Percentiles rank a stretch among this genome's conserved stretches.
Evolutionary conservation across 2,329 filamentous ascomycete genomes (phyloP).

Genomic region (Aspergillus tamarii): DNA sequence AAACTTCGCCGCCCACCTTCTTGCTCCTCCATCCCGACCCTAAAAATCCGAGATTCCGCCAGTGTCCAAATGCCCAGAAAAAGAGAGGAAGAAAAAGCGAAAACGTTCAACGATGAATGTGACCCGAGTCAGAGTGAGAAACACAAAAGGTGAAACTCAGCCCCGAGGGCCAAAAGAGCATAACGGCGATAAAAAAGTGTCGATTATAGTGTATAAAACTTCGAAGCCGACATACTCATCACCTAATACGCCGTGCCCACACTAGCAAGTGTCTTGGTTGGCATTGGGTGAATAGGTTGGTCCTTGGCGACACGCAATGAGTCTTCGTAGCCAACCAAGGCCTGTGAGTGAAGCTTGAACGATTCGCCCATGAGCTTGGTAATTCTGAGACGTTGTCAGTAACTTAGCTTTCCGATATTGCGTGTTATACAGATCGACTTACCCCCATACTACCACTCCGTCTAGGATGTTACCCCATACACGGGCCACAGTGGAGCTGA

Average conservation of each 20-base stretch:
- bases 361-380: constrained; percentile 93
- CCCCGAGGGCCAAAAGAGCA: not conserved
- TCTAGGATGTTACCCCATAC: constrained; percentile 98
- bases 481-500: constrained; percentile 93
- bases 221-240: constrained; percentile 5
- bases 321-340: constrained; percentile 91
- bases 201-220: constrained; percentile 10
- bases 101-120: constrained; percentile 26
- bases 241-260: constrained; percentile 47
- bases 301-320: constrained; percentile 45
- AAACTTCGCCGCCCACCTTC: constrained; percentile 39
- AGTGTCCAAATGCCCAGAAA: constrained; percentile 40
- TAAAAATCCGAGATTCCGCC: constrained; percentile 36
- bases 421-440: constrained; percentile 55
- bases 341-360: constrained; percentile 95
- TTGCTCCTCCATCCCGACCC: constrained; percentile 41
- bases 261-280: constrained; percentile 47
- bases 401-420: constrained; percentile 5
- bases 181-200: constrained; percentile 22
- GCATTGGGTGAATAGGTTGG: constrained; percentile 47
- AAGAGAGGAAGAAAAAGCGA: constrained; percentile 36
- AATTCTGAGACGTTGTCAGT: constrained; percentile 53
- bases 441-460: constrained; percentile 99
- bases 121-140: not conserved
- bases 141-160: not conserved